Evolutionary conservation across 495 filamentous ascomycete species (phyloP).

Genomic region (Aspergillus saccharolyticus): DNA sequence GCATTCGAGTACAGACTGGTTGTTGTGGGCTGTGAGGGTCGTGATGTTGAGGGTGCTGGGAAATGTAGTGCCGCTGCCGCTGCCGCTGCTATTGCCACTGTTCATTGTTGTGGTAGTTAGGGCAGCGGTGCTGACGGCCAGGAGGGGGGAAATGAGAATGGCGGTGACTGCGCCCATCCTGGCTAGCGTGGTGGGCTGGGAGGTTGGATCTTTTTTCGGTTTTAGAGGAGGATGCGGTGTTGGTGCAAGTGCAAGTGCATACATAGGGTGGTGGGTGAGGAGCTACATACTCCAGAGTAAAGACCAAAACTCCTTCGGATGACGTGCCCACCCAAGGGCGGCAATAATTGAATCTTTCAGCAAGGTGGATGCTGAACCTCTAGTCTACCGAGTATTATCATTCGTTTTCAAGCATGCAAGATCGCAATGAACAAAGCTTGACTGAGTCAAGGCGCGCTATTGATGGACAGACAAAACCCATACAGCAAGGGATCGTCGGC

Average conservation of each 20-base stretch:
- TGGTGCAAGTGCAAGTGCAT: too few species aligned
- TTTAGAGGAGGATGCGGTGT: too few species aligned
- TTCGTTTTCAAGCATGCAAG: not conserved
- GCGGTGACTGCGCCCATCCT: slow-evolving; percentile 13
- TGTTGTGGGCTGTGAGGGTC: slow-evolving; percentile 31
- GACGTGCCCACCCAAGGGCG: not conserved
- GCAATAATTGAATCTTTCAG: not conserved
- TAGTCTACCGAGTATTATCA: not conserved
- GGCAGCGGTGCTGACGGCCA: slow-evolving; percentile 14
- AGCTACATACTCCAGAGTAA: not conserved
- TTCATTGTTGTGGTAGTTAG: slow-evolving; percentile 11
- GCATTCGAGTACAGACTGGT: slow-evolving; percentile 49
- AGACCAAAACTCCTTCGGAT: not conserved
- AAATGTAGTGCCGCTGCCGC: slow-evolving; percentile 29
- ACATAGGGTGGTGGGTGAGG: not conserved
- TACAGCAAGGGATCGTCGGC: not conserved
- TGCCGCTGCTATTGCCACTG: too few species aligned
- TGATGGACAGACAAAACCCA: slow-evolving; percentile 1
- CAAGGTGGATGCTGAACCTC: not conserved
- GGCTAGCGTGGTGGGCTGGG: too few species aligned
- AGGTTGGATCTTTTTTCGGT: too few species aligned
- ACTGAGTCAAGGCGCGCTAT: slow-evolving; percentile 1
- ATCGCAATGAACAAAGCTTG: not conserved
- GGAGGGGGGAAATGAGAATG: slow-evolving; percentile 16
- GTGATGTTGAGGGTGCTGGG: slow-evolving; percentile 37